A percentile compares a stretch with the other conserved stretches of the same genome.
These are phyloP conservation scores for Lathyrus oleraceus DNA, from an alignment of 306 rosid species.

Conservation along the genomic window DNA sequence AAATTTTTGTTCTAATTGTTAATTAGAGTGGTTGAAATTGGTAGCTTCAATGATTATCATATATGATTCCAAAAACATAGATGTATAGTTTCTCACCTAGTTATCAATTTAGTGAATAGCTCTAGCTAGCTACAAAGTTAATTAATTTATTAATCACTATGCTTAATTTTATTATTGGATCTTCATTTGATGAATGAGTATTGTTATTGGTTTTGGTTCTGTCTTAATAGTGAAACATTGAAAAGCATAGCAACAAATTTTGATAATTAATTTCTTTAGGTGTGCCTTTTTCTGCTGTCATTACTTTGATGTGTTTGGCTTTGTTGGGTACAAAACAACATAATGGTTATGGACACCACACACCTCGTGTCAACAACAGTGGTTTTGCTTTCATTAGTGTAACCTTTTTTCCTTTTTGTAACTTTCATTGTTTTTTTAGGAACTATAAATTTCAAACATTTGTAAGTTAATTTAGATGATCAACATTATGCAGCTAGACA, in stretches of 20 bases:
- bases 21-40: constrained; percentile 29
- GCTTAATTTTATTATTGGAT: constrained; percentile 18
- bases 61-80: constrained; percentile 34
- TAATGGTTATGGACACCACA: constrained; percentile 36
- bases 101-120: constrained; percentile 36
- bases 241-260: constrained; percentile 31
- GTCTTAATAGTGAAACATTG: constrained; percentile 23
- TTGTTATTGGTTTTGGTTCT: constrained; percentile 1
- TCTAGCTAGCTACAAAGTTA: constrained; percentile 33
- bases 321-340: constrained; percentile 43
- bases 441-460: no score
- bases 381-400: constrained; percentile 30
- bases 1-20: constrained; percentile 34
- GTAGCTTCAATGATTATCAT: constrained; percentile 28
- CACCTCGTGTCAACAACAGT: constrained; percentile 46
- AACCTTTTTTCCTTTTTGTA: no score
- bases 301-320: constrained; percentile 34
- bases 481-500: no score
- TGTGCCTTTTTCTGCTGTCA: constrained; percentile 20
- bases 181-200: constrained; percentile 10
- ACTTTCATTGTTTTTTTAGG: no score
- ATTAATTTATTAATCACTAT: constrained; percentile 7
- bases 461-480: no score
- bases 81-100: constrained; percentile 38
- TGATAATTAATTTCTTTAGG: constrained; percentile 17